Evolutionary conservation across 257 asterid genomes (phyloP).

Genomic region (Solanum piurae): DNA sequence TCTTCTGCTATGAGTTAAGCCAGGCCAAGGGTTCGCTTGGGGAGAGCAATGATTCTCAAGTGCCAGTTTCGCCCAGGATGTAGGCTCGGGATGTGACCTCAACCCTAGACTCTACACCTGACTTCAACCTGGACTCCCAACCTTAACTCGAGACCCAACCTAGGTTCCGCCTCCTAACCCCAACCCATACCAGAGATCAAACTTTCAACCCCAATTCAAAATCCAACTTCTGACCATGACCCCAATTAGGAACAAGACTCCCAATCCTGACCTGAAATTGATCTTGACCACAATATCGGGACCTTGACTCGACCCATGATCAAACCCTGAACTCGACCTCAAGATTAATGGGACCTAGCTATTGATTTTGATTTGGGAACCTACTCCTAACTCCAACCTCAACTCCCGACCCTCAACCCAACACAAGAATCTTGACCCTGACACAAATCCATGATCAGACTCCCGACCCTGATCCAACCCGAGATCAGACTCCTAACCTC

Average conservation of each 20-base stretch:
- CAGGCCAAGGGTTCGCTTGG: no score
- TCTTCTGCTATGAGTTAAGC: no score
- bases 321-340: neutral
- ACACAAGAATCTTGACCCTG: neutral
- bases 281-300: rapidly evolving
- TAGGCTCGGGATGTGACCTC: neutral
- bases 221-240: neutral
- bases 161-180: neutral
- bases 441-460: no score
- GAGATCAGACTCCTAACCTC: neutral
- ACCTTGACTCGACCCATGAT: neutral
- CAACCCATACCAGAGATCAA: neutral
- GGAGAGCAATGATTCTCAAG: no score
- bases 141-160: neutral
- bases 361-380: neutral
- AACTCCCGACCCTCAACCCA: neutral
- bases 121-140: neutral
- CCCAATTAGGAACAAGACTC: neutral
- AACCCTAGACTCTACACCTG: no score
- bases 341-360: neutral
- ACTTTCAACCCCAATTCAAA: neutral
- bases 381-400: neutral
- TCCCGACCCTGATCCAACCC: no score
- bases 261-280: rapidly evolving
- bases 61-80: no score